Base-by-base conservation (phyloP, 257 asterid species). In the Verbena officinalis region DNA sequence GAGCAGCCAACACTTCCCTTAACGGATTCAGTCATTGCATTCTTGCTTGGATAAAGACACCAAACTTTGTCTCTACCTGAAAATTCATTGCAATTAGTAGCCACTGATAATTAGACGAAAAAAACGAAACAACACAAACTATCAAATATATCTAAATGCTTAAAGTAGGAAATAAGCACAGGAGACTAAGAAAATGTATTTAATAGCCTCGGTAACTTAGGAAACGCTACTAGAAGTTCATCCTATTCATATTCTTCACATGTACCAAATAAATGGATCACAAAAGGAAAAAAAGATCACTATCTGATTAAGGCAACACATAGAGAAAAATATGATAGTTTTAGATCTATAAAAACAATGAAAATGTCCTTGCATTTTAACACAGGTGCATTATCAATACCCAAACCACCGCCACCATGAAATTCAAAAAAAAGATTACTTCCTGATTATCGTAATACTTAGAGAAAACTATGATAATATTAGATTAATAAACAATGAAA, bases 1-100 rank as follows among this genome's bases (percentile, higher is more conserved):
- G 64, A 62, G 53, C 66, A 62, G 64, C 75, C 58, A 66, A 78
- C 74, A 55, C 74, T 62, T 59, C 88, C 95, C 80, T 72, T 75
- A 24, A 88, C 84, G 39, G 96, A 81, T 70, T 73, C 82, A 19
- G 96, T 75, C 54, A 62, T 56, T 11, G 87, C 88, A 59, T 83
- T 86, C 78, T 83, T 90, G 77, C 75, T 85, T 59, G 96, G 95
- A 78, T 88, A 94, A 65, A 94, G 96, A 73, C 97, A 94, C 88
- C 95, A 86, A 71, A 94, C 88, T 53, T 67, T 80, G 72, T 84
- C 75, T 73, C 83, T 75, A 58, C 99, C 99, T 94, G 96, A 62
- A 75, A 76, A 80, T 31, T 27, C 20, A 76, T 33, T 50, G 55
- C 55, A 65, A 55, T 65, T 60, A 70, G 65, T 62, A 12, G 66